Conservation (phyloP, 192 early-diverging fungal species). For the Dissophora ornata region DNA sequence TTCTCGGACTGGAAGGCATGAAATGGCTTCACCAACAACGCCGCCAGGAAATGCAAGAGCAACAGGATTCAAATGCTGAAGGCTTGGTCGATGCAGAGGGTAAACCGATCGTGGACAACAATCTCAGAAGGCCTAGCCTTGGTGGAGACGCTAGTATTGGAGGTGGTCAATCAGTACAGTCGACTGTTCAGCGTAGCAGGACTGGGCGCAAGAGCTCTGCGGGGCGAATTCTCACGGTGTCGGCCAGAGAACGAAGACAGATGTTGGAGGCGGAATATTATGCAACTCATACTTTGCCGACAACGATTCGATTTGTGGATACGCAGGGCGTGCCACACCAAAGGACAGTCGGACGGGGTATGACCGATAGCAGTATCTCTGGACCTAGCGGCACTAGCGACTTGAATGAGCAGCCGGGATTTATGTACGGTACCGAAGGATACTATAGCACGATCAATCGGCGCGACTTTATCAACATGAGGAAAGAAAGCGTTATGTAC, state of each 20-base stretch:
- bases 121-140: not conserved
- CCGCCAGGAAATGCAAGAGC: constrained; percentile 25
- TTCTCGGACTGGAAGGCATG: constrained; percentile 39
- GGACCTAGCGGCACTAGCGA: not conserved
- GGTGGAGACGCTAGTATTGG: too few species aligned
- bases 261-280: constrained; percentile 53
- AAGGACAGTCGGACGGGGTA: constrained; percentile 7
- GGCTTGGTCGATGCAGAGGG: constrained; percentile 14
- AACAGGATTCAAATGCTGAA: not conserved
- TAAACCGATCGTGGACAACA: constrained; percentile 2
- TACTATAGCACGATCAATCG: constrained; percentile 30
- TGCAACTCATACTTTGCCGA: constrained; percentile 31
- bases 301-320: constrained; percentile 39
- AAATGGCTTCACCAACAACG: constrained; percentile 40
- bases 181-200: constrained; percentile 15
- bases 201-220: constrained; percentile 12
- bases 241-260: constrained; percentile 47
- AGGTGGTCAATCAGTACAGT: constrained; percentile 13
- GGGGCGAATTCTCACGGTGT: constrained; percentile 29
- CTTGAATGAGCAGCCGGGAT: not conserved
- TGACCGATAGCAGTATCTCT: not conserved
- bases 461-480: not conserved
- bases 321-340: constrained; percentile 38
- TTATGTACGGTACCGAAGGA: constrained; percentile 27
- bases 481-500: not conserved